Conservation (phyloP, 768 basidiomycete species). For the Tylopilus rubrobrunneus region DNA sequence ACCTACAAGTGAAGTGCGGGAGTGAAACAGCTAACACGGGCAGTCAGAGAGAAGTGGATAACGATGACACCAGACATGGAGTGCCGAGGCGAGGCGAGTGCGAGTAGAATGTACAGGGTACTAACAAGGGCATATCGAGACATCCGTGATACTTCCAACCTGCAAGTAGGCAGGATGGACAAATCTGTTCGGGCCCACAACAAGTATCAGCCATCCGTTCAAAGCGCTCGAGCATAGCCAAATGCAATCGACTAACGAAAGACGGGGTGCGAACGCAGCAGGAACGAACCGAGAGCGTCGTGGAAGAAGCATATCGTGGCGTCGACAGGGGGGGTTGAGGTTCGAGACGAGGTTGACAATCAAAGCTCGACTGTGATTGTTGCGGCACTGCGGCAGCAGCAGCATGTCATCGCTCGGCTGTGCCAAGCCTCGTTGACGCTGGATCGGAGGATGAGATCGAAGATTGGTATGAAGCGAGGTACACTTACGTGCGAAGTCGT, state of each 20-base stretch:
- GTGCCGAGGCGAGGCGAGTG: slow-evolving; percentile 17
- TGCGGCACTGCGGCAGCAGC: slow-evolving; percentile 50
- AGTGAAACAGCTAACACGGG: slow-evolving; percentile 24
- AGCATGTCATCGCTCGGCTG: slow-evolving; percentile 68
- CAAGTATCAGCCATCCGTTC: slow-evolving; percentile 11
- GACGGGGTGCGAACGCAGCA: slow-evolving; percentile 24
- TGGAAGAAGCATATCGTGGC: slow-evolving; percentile 10
- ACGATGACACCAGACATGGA: slow-evolving; percentile 18
- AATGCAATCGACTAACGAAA: slow-evolving; percentile 37
- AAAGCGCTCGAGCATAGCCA: slow-evolving; percentile 25
- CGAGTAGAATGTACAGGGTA: background rate
- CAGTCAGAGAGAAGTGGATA: slow-evolving; percentile 25
- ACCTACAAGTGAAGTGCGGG: slow-evolving; percentile 27
- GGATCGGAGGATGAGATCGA: background rate
- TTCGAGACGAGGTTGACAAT: slow-evolving; percentile 32
- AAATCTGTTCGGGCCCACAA: slow-evolving; percentile 8
- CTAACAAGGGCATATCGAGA: slow-evolving; percentile 23
- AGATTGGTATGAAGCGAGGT: background rate
- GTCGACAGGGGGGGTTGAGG: slow-evolving; percentile 25
- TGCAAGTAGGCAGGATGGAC: slow-evolving; percentile 25
- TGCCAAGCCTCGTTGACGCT: slow-evolving; percentile 86
- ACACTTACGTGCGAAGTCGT: slow-evolving; percentile 60
- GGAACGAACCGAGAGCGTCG: slow-evolving; percentile 5
- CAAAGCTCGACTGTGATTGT: slow-evolving; percentile 38
- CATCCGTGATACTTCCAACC: slow-evolving; percentile 23